These are phyloP conservation scores for Wickerhamiella australiensis DNA, from an alignment of 805 yeast species.

Conservation along the genomic window DNA sequence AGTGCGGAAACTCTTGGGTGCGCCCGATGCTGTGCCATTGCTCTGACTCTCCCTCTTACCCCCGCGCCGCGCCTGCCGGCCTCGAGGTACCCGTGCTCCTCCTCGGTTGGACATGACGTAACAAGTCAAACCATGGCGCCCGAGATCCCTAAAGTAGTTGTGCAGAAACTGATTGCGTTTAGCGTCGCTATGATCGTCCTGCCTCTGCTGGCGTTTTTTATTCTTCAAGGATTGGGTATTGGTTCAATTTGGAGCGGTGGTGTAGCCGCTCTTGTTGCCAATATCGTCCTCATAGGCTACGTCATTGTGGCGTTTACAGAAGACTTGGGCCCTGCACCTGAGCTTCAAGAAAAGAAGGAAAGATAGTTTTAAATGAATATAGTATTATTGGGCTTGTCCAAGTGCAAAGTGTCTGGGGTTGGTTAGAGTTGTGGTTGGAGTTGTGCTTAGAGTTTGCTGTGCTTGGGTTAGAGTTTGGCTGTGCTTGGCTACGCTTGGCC, in stretches of 20 bases:
- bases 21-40: not conserved
- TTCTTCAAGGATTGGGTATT: constrained; percentile 30
- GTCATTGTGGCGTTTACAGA: constrained; percentile 62
- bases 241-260: constrained; percentile 51
- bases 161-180: constrained; percentile 47
- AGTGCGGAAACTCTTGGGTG: constrained; percentile 44
- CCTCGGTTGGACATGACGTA: constrained; percentile 15
- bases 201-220: constrained; percentile 44
- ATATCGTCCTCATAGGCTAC: constrained; percentile 53
- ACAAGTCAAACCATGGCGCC: constrained; percentile 7
- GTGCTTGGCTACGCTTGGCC: too few relatives aligned
- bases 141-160: constrained; percentile 23
- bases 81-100: constrained; percentile 13
- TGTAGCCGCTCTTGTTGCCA: constrained; percentile 59
- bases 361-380: too few relatives aligned
- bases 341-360: constrained; percentile 17
- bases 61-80: constrained; percentile 10
- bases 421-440: too few relatives aligned
- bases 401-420: too few relatives aligned
- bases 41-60: not conserved
- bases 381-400: too few relatives aligned
- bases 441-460: too few relatives aligned
- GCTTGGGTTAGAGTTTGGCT: too few relatives aligned
- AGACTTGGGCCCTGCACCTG: constrained; percentile 27
- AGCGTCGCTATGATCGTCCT: constrained; percentile 58